Evolutionary conservation across 2,329 filamentous ascomycete genomes (phyloP).

Genomic region (Colletotrichum tanaceti): DNA sequence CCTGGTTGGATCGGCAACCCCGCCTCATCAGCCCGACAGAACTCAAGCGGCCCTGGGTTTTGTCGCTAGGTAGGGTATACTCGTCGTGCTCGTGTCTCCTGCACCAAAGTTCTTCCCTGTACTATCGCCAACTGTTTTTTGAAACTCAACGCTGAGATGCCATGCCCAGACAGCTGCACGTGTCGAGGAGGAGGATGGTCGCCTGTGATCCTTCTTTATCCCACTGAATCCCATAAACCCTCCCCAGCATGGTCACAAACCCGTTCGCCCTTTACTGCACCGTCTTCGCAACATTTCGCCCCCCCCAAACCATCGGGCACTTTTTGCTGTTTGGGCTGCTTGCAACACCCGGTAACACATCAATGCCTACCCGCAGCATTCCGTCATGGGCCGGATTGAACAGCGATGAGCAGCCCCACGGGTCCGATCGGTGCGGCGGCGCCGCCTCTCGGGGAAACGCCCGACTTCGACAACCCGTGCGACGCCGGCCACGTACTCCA

Average conservation of each 20-base stretch:
- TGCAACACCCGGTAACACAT: neutral
- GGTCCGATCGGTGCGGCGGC: conserved; percentile 32
- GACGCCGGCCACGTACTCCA: conserved; percentile 28
- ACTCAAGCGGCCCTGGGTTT: neutral
- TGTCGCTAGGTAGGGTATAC: neutral
- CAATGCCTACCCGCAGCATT: neutral
- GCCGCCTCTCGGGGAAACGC: conserved; percentile 36
- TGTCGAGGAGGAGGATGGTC: neutral
- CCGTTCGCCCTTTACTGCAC: neutral
- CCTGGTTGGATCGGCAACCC: neutral
- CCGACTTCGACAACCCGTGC: conserved; percentile 35
- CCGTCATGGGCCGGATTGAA: conserved; percentile 25
- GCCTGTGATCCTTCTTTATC: neutral
- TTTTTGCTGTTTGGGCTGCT: neutral
- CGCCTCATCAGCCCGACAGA: neutral
- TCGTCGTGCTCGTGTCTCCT: neutral
- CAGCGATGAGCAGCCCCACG: conserved; percentile 28
- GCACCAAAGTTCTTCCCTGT: neutral
- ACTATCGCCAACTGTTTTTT: neutral
- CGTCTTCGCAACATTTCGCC: neutral
- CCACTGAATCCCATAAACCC: neutral
- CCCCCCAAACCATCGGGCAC: neutral
- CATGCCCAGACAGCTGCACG: conserved; percentile 10
- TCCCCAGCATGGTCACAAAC: no score
- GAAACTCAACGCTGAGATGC: conserved; percentile 24